A percentile compares a stretch with the other conserved stretches of the same genome.
Conservation (phyloP, 2,329 filamentous ascomycete genomes). For the Tolypocladium pustulatum region DNA sequence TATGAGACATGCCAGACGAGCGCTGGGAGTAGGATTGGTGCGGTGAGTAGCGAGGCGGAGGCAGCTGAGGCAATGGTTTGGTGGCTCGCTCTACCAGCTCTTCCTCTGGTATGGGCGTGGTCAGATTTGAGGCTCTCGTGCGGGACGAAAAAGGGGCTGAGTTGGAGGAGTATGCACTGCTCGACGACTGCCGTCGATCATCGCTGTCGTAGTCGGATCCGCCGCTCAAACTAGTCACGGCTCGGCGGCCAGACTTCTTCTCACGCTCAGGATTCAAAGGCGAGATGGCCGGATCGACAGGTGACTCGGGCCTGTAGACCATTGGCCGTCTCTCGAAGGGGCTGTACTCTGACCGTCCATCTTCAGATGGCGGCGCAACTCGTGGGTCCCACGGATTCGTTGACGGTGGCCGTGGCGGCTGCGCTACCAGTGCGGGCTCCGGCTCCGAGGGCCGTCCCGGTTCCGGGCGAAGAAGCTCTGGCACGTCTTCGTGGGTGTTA, state of each 20-base stretch:
- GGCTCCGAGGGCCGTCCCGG: conserved; percentile 4
- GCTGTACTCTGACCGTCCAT: conserved; percentile 10
- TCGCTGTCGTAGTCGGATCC: conserved; percentile 6
- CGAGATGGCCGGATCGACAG: conserved; percentile 7
- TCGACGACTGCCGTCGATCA: conserved; percentile 6
- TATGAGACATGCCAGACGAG: background rate
- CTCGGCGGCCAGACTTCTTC: background rate
- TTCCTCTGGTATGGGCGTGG: conserved; percentile 9
- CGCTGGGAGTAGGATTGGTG: background rate
- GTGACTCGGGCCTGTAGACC: conserved; percentile 5
- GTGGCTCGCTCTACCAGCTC: background rate
- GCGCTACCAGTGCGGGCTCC: conserved; percentile 12
- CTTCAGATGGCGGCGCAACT: conserved; percentile 8
- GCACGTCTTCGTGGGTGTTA: background rate
- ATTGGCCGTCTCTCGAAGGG: conserved; percentile 11
- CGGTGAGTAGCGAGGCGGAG: conserved; percentile 1
- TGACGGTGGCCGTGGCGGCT: conserved; percentile 25
- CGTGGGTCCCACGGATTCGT: conserved; percentile 32
- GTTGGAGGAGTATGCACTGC: conserved; percentile 8
- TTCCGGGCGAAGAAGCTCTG: conserved; percentile 3
- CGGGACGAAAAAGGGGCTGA: conserved; percentile 3
- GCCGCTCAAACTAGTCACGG: conserved; percentile 1
- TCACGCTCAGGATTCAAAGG: conserved; percentile 1
- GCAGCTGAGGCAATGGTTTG: conserved; percentile 3
- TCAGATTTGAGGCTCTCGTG: conserved; percentile 3